A percentile compares a stretch with the other conserved stretches of the same genome.
Conservation (phyloP, 139 green algal genomes). For the Chlamydomonas sp. region DNA sequence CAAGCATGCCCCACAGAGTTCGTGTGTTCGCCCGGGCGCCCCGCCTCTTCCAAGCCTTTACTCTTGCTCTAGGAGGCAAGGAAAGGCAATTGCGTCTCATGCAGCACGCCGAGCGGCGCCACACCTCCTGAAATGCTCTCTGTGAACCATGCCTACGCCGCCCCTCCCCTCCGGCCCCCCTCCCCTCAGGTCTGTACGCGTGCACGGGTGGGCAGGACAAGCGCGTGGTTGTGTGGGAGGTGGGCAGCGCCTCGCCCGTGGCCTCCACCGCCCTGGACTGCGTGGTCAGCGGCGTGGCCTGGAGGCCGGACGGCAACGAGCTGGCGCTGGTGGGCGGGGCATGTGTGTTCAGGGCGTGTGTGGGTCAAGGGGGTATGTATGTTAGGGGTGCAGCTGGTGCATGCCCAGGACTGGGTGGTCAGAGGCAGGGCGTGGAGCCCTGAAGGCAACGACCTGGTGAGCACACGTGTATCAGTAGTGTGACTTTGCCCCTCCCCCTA, state of each 20-base stretch:
- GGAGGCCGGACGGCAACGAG: slow-evolving; percentile 75
- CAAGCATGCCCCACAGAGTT: too few species aligned
- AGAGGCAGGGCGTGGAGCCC: too few species aligned
- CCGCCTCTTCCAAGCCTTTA: not conserved
- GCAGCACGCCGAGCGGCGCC: too few species aligned
- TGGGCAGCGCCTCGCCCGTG: slow-evolving; percentile 43
- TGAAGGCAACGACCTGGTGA: too few species aligned
- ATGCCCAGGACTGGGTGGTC: too few species aligned
- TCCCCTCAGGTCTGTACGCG: slow-evolving; percentile 74
- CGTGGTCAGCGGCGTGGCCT: slow-evolving; percentile 66
- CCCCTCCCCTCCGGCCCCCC: not conserved
- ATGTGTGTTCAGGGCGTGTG: not conserved
- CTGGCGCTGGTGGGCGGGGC: slow-evolving; percentile 57
- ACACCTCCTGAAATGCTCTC: not conserved
- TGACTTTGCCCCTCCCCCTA: too few species aligned
- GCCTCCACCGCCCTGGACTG: slow-evolving; percentile 1
- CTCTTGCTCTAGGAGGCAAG: not conserved
- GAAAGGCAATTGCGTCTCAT: too few species aligned
- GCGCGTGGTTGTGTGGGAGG: slow-evolving; percentile 78
- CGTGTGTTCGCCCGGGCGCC: not conserved
- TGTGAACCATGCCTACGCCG: not conserved
- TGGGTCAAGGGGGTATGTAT: not conserved
- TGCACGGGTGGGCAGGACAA: slow-evolving; percentile 69
- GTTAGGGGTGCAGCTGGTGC: too few species aligned
- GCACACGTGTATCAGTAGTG: too few species aligned